Evolutionary conservation across 2,329 filamentous ascomycete species (phyloP).

Genomic region (Xylariaceae sp.): DNA sequence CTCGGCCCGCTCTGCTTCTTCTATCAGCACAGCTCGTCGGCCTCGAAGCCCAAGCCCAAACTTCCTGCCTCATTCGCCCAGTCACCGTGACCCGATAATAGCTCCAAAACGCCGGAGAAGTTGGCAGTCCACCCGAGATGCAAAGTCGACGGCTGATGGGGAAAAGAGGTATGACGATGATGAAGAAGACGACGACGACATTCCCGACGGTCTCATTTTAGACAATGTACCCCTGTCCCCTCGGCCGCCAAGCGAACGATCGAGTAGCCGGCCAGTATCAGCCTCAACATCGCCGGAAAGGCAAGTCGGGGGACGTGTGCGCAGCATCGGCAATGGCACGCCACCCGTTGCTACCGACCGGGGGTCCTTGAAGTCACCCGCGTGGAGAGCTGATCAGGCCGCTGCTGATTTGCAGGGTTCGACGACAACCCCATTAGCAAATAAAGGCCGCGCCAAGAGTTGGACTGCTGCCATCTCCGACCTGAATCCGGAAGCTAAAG

Average conservation of each 20-base stretch:
- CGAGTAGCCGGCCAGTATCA: constrained; percentile 51
- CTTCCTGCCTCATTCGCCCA: constrained; percentile 37
- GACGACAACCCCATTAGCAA: constrained; percentile 38
- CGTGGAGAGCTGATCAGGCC: constrained; percentile 49
- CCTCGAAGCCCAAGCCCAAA: constrained; percentile 51
- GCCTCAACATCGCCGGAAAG: constrained; percentile 52
- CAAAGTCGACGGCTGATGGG: constrained; percentile 65
- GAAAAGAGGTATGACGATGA: constrained; percentile 75
- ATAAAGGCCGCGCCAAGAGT: constrained; percentile 60
- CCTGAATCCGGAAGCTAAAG: constrained; percentile 68
- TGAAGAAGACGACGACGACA: constrained; percentile 69
- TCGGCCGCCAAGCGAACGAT: constrained; percentile 54
- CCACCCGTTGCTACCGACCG: constrained; percentile 56
- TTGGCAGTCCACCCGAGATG: constrained; percentile 64
- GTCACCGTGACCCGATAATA: constrained; percentile 41
- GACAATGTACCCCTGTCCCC: constrained; percentile 82
- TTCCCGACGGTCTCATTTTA: constrained; percentile 73
- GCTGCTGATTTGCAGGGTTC: constrained; percentile 32
- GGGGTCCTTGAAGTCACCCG: constrained; percentile 56
- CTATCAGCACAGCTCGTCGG: constrained; percentile 38
- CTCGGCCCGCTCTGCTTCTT: constrained; percentile 39
- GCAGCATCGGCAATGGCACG: constrained; percentile 61
- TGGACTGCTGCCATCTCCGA: constrained; percentile 69
- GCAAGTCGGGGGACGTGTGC: constrained; percentile 46
- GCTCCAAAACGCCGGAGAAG: constrained; percentile 53